Evolutionary conservation across 495 filamentous ascomycete species (phyloP), one percentile per base, ranked within the genome.

Genomic region (Bacidia rubella): DNA sequence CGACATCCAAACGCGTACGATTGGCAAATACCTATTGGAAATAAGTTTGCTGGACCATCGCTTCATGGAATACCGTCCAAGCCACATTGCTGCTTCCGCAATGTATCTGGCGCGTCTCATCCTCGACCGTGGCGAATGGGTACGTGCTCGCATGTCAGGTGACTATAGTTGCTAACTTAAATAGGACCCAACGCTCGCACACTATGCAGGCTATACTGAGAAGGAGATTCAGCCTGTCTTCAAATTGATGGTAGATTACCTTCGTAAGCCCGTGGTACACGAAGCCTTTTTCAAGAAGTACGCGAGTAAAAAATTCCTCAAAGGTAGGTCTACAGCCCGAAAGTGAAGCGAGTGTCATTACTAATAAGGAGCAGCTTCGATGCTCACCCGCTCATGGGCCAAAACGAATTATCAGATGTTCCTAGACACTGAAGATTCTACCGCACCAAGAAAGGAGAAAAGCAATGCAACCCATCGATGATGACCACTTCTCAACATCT

Each of bases 251-350:
- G 77, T 98, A 52, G 88, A 97, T 63, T 97, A 97, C 62, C 80
- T 97, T 29, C 82, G 81, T 52, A 78, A 82, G 9, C 92, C 93
- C 26, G 87, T 95, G 42, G 75, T 76, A 38, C 92, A 97, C 60
- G 88, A 96, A 66, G 92, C 93, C 17, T 97, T 98, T 77, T 97
- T 94, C 76, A 92, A 90, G 76, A 98, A 98, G 66, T 98, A 98
- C 63, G 92, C 93, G 15, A 92, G 87, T 77, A 97, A 96, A 74
- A 94, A 90, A 68, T 98, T 95, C 69, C 68, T 96, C 62, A 96
- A 96, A 72, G 90, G 92, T 89, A 78, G 63, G 68, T 55, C 17
- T 41, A 50, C 25, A 47, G 55, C 27, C 25, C 50, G 32, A 20
- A 50, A 47, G 50, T 32, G 3, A 51, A 23, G 24, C 39, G 3